phyloP scores from a whole-genome alignment of 2,329 filamentous ascomycete species.

The Penicillium sp. region DNA sequence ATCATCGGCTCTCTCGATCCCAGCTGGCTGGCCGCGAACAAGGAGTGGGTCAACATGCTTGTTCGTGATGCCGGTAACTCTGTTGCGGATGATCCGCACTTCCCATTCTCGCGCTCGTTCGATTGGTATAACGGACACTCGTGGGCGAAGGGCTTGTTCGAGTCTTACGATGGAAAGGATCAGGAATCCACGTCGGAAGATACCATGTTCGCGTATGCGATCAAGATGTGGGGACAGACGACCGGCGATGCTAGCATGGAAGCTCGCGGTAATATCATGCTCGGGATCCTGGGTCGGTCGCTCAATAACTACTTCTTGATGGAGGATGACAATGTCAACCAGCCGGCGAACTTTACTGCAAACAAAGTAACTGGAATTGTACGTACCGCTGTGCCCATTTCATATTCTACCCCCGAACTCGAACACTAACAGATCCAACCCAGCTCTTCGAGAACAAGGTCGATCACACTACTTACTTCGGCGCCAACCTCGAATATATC shows the following conservation, averaged over 20 bases:
- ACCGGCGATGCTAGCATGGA: slow-evolving; percentile 76
- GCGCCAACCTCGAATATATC: slow-evolving; percentile 67
- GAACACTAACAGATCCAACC: neutral
- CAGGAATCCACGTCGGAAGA: slow-evolving; percentile 87
- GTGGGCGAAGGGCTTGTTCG: slow-evolving; percentile 69
- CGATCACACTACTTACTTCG: slow-evolving; percentile 90
- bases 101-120: slow-evolving; percentile 79
- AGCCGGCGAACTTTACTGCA: slow-evolving; percentile 72
- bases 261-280: slow-evolving; percentile 77
- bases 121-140: slow-evolving; percentile 96
- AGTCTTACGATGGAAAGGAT: slow-evolving; percentile 54
- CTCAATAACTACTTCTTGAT: slow-evolving; percentile 83
- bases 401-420: neutral
- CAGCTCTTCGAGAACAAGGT: slow-evolving; percentile 89
- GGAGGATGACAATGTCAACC: slow-evolving; percentile 63
- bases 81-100: slow-evolving; percentile 65
- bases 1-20: slow-evolving; percentile 78
- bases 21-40: slow-evolving; percentile 69
- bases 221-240: slow-evolving; percentile 91
- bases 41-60: slow-evolving; percentile 76
- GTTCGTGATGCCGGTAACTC: slow-evolving; percentile 83
- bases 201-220: slow-evolving; percentile 76
- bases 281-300: slow-evolving; percentile 71
- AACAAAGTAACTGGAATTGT: slow-evolving; percentile 69
- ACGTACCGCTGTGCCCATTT: slow-evolving; percentile 20